Evolutionary conservation across 306 rosid species (phyloP).

Genomic region (Calophaca sinica): DNA sequence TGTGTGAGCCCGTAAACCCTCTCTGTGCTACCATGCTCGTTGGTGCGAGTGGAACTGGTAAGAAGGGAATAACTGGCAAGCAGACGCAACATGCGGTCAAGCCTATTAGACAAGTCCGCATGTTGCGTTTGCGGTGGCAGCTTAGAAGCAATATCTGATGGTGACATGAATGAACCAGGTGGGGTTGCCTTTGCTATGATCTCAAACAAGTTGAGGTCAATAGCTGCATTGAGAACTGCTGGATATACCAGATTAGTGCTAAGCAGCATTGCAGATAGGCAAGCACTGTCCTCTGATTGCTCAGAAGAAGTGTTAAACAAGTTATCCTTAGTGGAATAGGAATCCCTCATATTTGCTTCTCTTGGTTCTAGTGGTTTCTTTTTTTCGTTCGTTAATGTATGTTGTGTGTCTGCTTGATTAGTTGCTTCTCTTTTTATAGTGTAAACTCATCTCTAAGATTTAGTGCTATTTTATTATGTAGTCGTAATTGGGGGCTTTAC

Average conservation of each 20-base stretch:
- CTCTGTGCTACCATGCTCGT: background rate
- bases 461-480: too few relatives aligned
- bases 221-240: constrained; percentile 38
- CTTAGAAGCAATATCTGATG: constrained; percentile 43
- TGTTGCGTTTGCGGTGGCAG: background rate
- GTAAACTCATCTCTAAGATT: too few relatives aligned
- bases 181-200: constrained; percentile 26
- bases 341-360: constrained; percentile 18
- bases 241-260: background rate
- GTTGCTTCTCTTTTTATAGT: too few relatives aligned
- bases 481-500: too few relatives aligned
- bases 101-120: constrained; percentile 14
- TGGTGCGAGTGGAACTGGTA: constrained; percentile 18
- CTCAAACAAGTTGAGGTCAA: constrained; percentile 49
- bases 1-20: constrained; percentile 26
- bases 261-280: constrained; percentile 30
- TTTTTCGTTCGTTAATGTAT: background rate
- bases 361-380: background rate
- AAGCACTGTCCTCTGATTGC: constrained; percentile 28
- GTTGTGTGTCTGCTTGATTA: background rate
- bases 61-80: constrained; percentile 36
- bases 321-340: background rate
- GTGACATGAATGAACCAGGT: constrained; percentile 23
- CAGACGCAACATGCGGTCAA: constrained; percentile 46
- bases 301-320: background rate